These are phyloP conservation scores for Puccinia brachypodii DNA, from an alignment of 1,284 basidiomycete genomes.

Conservation along the genomic window DNA sequence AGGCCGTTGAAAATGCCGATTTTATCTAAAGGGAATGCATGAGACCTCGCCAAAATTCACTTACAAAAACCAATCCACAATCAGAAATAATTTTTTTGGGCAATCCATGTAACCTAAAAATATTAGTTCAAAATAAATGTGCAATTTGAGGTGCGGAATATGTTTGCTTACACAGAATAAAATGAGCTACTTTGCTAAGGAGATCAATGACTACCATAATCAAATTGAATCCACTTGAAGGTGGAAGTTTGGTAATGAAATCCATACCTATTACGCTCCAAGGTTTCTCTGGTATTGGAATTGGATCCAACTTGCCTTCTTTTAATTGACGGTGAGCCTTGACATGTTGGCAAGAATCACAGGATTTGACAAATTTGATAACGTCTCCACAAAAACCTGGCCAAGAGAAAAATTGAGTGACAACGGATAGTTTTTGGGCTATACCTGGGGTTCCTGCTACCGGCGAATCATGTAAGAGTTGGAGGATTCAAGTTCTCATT, in stretches of 20 bases:
- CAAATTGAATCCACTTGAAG: conserved; percentile 57
- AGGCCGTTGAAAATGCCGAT: neutral
- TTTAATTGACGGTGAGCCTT: neutral
- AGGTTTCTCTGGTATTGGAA: conserved; percentile 51
- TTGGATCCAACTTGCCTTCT: neutral
- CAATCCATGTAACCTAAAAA: neutral
- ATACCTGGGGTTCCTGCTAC: neutral
- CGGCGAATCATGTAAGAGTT: neutral
- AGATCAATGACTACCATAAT: conserved; percentile 60
- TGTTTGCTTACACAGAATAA: conserved; percentile 51
- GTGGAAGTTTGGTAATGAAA: conserved; percentile 60
- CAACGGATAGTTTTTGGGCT: neutral
- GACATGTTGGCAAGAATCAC: conserved; percentile 8
- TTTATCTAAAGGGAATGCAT: neutral
- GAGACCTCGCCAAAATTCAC: neutral
- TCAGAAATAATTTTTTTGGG: neutral
- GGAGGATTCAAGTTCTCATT: neutral
- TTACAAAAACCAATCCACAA: neutral
- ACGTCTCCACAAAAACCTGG: neutral
- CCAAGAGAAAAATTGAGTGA: conserved; percentile 20
- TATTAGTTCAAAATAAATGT: neutral
- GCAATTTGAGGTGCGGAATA: neutral
- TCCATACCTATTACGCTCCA: conserved; percentile 61
- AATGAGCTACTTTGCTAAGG: conserved; percentile 59
- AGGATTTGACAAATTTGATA: neutral